phyloP scores from a whole-genome alignment of 2,329 filamentous ascomycete genomes.

The Mycosphaerella sp. region DNA sequence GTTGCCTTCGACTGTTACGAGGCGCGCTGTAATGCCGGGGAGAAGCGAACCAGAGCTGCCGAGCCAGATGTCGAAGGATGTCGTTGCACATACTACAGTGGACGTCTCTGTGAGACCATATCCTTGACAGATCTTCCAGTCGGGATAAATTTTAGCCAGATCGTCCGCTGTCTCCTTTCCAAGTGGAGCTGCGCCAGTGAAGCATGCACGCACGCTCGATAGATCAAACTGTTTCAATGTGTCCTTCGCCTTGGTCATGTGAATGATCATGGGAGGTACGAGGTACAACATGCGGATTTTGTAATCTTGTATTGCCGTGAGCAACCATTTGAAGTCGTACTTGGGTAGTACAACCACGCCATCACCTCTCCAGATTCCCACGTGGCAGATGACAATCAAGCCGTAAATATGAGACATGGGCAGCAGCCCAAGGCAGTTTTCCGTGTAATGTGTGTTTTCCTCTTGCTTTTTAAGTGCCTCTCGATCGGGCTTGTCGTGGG shows the following conservation, averaged over 20 bases:
- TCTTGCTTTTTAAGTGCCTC: conserved; percentile 26
- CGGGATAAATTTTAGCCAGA: conserved; percentile 55
- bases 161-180: conserved; percentile 66
- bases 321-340: conserved; percentile 64
- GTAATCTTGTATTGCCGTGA: conserved; percentile 60
- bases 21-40: conserved; percentile 57
- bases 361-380: conserved; percentile 64
- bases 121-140: conserved; percentile 54
- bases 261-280: conserved; percentile 76
- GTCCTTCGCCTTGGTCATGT: conserved; percentile 60
- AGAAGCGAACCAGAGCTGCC: conserved; percentile 68
- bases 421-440: conserved; percentile 60
- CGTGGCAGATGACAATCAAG: conserved; percentile 63
- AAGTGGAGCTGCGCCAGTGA: conserved; percentile 72
- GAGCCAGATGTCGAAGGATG: conserved; percentile 58
- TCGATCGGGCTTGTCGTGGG: conserved; percentile 45
- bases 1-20: conserved; percentile 61
- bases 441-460: conserved; percentile 38
- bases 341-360: conserved; percentile 65
- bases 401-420: conserved; percentile 80
- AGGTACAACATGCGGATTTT: conserved; percentile 63
- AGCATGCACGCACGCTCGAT: conserved; percentile 58
- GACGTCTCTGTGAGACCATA: conserved; percentile 75
- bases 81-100: conserved; percentile 61
- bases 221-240: conserved; percentile 63